Percentiles rank a stretch among this genome's conserved stretches.
phyloP scores from a whole-genome alignment of 169 alveolate genomes.

The Plasmodium relictum region DNA sequence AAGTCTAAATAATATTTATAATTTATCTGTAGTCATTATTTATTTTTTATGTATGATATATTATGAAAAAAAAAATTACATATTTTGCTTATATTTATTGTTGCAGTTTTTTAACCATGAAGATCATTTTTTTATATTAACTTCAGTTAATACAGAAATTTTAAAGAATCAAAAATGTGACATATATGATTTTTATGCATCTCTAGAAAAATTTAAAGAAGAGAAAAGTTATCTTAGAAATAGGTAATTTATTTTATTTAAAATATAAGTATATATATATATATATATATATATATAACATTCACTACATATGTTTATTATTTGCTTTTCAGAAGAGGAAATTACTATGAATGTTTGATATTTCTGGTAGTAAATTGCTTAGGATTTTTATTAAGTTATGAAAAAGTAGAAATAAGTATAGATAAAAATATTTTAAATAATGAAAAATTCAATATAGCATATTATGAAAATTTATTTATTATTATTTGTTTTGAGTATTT shows the following conservation, averaged over 20 bases:
- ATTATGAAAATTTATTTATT: constrained; percentile 29
- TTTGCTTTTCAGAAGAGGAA: constrained; percentile 22
- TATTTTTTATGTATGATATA: constrained; percentile 65
- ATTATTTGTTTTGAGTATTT: constrained; percentile 59
- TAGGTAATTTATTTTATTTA: constrained; percentile 11
- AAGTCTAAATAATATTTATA: constrained; percentile 27
- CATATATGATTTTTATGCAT: not conserved
- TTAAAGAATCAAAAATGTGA: constrained; percentile 18
- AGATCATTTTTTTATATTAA: constrained; percentile 12
- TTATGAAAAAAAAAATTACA: constrained; percentile 45
- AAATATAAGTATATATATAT: no score
- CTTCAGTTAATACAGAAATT: not conserved
- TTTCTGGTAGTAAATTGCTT: constrained; percentile 25
- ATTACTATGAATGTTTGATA: constrained; percentile 37
- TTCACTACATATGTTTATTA: not conserved
- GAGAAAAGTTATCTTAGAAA: not conserved
- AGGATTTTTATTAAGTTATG: constrained; percentile 25
- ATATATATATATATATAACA: not conserved
- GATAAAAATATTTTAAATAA: not conserved
- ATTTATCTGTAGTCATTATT: constrained; percentile 36
- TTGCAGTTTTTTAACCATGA: constrained; percentile 25
- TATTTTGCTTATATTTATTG: constrained; percentile 24
- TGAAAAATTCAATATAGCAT: constrained; percentile 21
- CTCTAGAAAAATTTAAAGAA: not conserved
- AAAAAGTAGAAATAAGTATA: not conserved